A percentile compares a stretch with the other conserved stretches of the same genome.
Evolutionary conservation across 208 protist species (phyloP).

Genomic region (Leishmania martiniquensis): DNA sequence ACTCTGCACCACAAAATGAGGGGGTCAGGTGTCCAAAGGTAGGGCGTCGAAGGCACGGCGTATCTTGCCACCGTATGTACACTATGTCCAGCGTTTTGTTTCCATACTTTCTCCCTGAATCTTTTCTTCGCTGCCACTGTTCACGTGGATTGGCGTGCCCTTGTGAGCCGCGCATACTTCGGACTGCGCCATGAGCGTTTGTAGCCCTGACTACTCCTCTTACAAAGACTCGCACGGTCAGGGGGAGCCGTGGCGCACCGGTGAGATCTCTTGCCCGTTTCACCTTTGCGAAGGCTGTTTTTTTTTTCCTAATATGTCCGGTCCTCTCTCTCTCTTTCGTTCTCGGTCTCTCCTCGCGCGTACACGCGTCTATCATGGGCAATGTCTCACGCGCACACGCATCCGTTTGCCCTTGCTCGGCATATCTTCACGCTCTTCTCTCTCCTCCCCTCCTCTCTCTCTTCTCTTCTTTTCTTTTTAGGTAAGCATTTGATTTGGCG

Average conservation of each 20-base stretch:
- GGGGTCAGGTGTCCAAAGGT: neutral
- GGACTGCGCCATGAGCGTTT: neutral
- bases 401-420: neutral
- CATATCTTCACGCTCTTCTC: neutral
- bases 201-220: neutral
- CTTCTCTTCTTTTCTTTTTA: too few species aligned
- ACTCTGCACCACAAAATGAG: slow-evolving; percentile 36
- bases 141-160: neutral
- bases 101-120: neutral
- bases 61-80: neutral
- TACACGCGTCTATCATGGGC: neutral
- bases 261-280: neutral
- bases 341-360: neutral
- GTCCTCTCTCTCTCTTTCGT: neutral
- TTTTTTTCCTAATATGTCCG: neutral
- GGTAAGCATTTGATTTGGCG: too few species aligned
- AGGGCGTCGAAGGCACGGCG: too few species aligned
- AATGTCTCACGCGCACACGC: neutral
- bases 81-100: neutral
- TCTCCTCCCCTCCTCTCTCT: neutral
- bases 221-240: neutral
- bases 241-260: neutral
- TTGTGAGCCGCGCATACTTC: neutral
- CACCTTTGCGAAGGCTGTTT: neutral
- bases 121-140: neutral